Evolutionary conservation across 2,329 filamentous ascomycete genomes (phyloP).

Genomic region (Botrytis galanthina): DNA sequence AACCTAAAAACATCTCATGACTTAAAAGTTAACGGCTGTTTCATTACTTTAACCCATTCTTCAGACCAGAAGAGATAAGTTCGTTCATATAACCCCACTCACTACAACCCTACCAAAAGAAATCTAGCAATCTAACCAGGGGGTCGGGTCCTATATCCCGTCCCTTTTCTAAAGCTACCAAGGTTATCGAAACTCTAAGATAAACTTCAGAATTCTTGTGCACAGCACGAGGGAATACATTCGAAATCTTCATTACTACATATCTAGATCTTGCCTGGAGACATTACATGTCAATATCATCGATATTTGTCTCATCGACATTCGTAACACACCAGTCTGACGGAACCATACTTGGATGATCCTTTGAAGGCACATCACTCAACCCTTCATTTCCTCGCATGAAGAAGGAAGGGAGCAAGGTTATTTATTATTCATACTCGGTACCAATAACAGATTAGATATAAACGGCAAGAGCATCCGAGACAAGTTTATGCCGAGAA

Average conservation of each 20-base stretch:
- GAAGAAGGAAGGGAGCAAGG: slow-evolving; percentile 15
- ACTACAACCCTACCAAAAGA: background rate
- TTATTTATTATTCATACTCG: slow-evolving; percentile 15
- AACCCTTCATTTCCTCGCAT: slow-evolving; percentile 11
- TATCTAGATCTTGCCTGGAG: background rate
- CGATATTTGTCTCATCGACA: background rate
- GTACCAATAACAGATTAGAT: slow-evolving; percentile 10
- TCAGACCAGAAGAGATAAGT: slow-evolving; percentile 2
- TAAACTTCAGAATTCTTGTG: background rate
- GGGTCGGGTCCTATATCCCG: background rate
- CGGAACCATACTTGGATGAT: background rate
- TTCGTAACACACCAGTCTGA: background rate
- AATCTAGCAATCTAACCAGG: background rate
- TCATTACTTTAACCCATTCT: background rate
- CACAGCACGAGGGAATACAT: background rate
- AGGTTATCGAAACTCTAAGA: background rate
- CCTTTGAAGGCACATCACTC: background rate
- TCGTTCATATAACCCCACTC: background rate
- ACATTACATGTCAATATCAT: background rate
- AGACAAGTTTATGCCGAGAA: slow-evolving; percentile 25
- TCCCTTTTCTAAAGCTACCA: background rate
- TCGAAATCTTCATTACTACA: background rate
- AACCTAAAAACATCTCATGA: slow-evolving; percentile 5
- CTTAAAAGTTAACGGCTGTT: background rate
- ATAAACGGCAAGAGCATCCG: slow-evolving; percentile 26